These are phyloP conservation scores for Populus pruinosa DNA, from an alignment of 345 rosid genomes.

Conservation along the genomic window DNA sequence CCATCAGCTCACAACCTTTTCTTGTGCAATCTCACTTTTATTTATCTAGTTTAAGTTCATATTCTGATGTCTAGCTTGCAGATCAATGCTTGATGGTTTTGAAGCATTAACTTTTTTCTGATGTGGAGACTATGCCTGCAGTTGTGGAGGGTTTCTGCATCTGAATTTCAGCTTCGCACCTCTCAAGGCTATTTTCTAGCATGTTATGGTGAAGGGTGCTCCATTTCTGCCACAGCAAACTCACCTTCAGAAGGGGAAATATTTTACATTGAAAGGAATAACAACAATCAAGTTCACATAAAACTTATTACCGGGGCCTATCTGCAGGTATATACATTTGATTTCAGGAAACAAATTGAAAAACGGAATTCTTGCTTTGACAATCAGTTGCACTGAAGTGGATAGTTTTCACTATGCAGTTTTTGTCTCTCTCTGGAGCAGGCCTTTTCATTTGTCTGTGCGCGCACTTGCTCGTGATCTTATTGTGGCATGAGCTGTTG, in stretches of 20 bases:
- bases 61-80: neutral
- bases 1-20: neutral
- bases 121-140: slow-evolving; percentile 22
- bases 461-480: too few species aligned
- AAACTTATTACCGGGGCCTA: slow-evolving; percentile 51
- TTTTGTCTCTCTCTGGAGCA: too few species aligned
- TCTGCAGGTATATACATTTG: slow-evolving; percentile 43
- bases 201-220: slow-evolving; percentile 54
- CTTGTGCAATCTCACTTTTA: neutral
- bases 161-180: slow-evolving; percentile 51
- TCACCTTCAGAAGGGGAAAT: slow-evolving; percentile 43
- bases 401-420: too few species aligned
- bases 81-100: neutral
- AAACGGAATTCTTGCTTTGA: neutral
- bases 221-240: slow-evolving; percentile 48
- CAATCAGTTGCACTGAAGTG: neutral
- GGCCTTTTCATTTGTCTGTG: too few species aligned
- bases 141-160: slow-evolving; percentile 65
- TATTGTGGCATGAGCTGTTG: too few species aligned
- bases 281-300: slow-evolving; percentile 43
- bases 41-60: neutral
- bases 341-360: neutral
- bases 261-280: slow-evolving; percentile 52
- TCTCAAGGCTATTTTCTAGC: slow-evolving; percentile 55
- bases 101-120: neutral